Evolutionary conservation across 2,329 filamentous ascomycete species (phyloP).

Genomic region (Colletotrichum tofieldiae): DNA sequence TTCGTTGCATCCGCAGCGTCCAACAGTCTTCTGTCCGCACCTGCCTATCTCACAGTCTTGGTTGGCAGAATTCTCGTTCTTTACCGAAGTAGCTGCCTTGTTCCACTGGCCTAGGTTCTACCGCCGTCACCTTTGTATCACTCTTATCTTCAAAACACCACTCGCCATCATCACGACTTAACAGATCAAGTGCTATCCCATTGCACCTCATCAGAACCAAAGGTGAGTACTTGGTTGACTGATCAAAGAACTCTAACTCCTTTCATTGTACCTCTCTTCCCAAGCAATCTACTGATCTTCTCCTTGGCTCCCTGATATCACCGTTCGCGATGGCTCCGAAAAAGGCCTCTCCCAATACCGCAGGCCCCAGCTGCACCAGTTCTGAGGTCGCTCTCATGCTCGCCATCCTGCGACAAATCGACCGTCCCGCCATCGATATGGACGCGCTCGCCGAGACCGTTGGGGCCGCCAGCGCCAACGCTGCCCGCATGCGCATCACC

Average conservation of each 20-base stretch:
- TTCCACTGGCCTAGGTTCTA: neutral
- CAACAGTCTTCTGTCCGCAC: no score
- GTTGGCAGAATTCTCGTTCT: neutral
- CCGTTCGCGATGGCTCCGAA: slow-evolving; percentile 16
- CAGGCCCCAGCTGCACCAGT: neutral
- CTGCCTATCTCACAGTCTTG: no score
- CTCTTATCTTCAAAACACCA: neutral
- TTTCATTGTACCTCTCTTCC: neutral
- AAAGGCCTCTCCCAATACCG: neutral
- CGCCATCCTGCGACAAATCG: slow-evolving; percentile 2
- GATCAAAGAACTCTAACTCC: neutral
- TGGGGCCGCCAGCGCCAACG: slow-evolving; percentile 25
- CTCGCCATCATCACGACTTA: neutral
- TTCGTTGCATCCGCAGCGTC: no score
- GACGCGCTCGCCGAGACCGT: slow-evolving; percentile 19
- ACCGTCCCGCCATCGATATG: slow-evolving; percentile 3
- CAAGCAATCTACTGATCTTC: neutral
- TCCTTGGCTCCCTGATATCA: neutral
- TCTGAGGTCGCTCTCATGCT: slow-evolving; percentile 24
- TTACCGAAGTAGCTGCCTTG: neutral
- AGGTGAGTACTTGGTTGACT: neutral
- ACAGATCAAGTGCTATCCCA: neutral
- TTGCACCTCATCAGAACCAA: neutral
- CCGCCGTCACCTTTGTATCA: neutral
- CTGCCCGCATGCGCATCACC: slow-evolving; percentile 23